Base-by-base conservation (phyloP, 805 yeast genomes). In the Scheffersomyces coipomensis region DNA sequence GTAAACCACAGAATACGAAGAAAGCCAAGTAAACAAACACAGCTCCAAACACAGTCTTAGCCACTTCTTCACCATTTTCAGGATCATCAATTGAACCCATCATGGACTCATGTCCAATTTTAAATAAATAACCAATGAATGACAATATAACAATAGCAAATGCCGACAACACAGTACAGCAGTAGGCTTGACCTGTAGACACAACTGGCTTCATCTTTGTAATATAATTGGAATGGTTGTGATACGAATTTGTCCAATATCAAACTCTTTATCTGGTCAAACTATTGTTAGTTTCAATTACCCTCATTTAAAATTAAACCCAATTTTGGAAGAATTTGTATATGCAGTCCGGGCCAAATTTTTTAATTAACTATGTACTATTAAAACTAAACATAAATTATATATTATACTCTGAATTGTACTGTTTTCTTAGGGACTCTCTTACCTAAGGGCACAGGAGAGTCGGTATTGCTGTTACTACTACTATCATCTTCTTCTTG, bases 81-180 rank as follows among this genome's bases (percentile, higher is more conserved):
- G 99, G 99, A 58, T 90, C 96, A 51, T 74, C 81, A 44, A 81
- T 79, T 29, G 96, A 86, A 4, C 99, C 99, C 69, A 89, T 83
- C 85, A 91, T 83, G 16, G 95, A 76, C 67, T 91, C 98, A 60
- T 88, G 95, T 49, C 81, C 86, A 25, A 69, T 70, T 51, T 84
- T 73, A 71, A 93, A 91, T 47, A 91, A 73, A 49, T 80, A 78
- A 15, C 95, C 99, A 51, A 91, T 78, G 40, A 87, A 85, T 9
- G 95, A 76, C 34, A 91, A 76, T 41, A 91, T 93, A 33, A 88
- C 84, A 24, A 91, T 81, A 42, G 95, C 99, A 61, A 91, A 91
- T 12, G 93, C 89, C 35, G 97, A 89, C 33, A 93, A 73, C 30
- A 91, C 76, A 33, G 98, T 91, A 62, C 99, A 91, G 63, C 87